phyloP scores from a whole-genome alignment of 768 basidiomycete species.

The Mycena alexandri region DNA sequence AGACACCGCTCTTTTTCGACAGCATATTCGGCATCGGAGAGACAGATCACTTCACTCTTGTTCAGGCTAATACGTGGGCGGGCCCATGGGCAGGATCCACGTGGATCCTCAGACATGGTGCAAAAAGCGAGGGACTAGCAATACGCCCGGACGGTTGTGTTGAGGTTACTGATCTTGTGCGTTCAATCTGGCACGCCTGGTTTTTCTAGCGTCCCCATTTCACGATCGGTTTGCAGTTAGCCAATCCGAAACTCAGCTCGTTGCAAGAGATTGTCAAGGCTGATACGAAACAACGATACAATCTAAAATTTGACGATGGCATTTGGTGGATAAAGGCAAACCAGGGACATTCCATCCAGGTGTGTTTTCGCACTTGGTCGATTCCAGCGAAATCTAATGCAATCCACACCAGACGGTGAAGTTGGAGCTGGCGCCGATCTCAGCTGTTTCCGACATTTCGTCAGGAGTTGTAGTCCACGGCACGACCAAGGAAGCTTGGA shows the following conservation, averaged over 20 bases:
- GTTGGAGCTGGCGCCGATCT: slow-evolving; percentile 73
- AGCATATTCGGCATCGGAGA: too few relatives aligned
- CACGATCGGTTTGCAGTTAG: slow-evolving; percentile 61
- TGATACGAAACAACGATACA: slow-evolving; percentile 78
- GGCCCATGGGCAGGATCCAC: too few relatives aligned
- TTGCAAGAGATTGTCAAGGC: slow-evolving; percentile 74
- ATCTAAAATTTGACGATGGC: slow-evolving; percentile 66
- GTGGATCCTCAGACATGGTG: slow-evolving; percentile 93
- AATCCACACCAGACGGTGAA: too few relatives aligned
- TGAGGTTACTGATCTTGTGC: slow-evolving; percentile 83
- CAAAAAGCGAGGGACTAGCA: slow-evolving; percentile 77
- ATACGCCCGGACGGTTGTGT: slow-evolving; percentile 92
- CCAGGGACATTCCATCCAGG: slow-evolving; percentile 91
- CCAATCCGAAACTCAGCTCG: slow-evolving; percentile 74
- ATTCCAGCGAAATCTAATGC: too few relatives aligned
- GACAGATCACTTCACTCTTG: too few relatives aligned
- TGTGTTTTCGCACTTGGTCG: too few relatives aligned
- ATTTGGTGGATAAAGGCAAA: slow-evolving; percentile 90
- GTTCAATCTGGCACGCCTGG: slow-evolving; percentile 46
- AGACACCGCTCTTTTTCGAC: too few relatives aligned
- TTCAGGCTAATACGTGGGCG: too few relatives aligned
- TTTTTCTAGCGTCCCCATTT: not conserved
- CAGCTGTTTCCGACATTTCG: slow-evolving; percentile 73
- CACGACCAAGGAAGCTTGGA: slow-evolving; percentile 78
- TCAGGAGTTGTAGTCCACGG: slow-evolving; percentile 85